Conservation (phyloP, 805 yeast genomes). For the Wickerhamiella galacta region DNA sequence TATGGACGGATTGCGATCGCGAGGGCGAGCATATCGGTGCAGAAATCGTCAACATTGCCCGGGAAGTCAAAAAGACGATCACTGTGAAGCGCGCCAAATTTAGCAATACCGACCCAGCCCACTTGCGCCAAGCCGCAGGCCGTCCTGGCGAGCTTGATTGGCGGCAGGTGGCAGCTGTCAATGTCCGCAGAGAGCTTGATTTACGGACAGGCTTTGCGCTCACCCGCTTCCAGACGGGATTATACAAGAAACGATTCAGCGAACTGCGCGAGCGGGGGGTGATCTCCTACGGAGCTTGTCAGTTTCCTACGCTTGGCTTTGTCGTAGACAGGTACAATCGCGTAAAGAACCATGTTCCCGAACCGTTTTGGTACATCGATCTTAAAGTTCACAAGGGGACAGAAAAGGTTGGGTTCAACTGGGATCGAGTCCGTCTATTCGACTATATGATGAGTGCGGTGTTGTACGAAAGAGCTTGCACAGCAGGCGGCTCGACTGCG, state of each 20-base stretch:
- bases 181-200: slow-evolving; percentile 74
- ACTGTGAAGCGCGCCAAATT: slow-evolving; percentile 62
- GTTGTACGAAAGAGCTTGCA: slow-evolving; percentile 52
- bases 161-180: slow-evolving; percentile 66
- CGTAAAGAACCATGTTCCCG: slow-evolving; percentile 53
- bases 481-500: slow-evolving; percentile 29
- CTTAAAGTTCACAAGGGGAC: slow-evolving; percentile 31
- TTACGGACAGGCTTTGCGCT: slow-evolving; percentile 77
- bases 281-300: slow-evolving; percentile 83
- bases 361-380: slow-evolving; percentile 63
- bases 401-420: slow-evolving; percentile 32
- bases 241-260: slow-evolving; percentile 21
- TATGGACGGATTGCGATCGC: slow-evolving; percentile 98
- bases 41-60: slow-evolving; percentile 63
- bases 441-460: slow-evolving; percentile 51
- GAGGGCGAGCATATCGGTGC: slow-evolving; percentile 90
- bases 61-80: slow-evolving; percentile 31
- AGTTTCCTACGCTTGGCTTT: slow-evolving; percentile 92
- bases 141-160: slow-evolving; percentile 48
- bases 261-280: slow-evolving; percentile 14
- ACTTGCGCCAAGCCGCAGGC: slow-evolving; percentile 57
- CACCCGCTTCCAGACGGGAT: slow-evolving; percentile 58
- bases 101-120: slow-evolving; percentile 67
- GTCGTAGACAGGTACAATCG: slow-evolving; percentile 82
- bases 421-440: slow-evolving; percentile 59